Base-by-base conservation (phyloP, 2,329 filamentous ascomycete genomes). In the Monosporascus sp. region DNA sequence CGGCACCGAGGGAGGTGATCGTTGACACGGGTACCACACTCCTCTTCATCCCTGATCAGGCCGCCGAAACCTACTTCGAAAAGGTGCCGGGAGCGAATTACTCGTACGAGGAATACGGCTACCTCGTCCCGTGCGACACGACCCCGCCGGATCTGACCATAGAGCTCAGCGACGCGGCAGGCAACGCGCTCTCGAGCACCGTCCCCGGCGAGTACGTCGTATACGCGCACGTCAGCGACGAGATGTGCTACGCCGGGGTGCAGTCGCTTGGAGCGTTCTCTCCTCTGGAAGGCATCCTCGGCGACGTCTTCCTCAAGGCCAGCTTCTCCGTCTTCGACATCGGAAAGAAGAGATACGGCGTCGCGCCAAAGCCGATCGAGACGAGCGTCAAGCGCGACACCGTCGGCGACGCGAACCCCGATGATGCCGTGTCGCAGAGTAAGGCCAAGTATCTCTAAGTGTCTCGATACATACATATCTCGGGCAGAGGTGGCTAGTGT, bases 271-370 rank as follows among this genome's bases (percentile, higher is more conserved):
- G 69, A 17, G 65, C 64, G 24, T 61, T 75, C 49, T 64, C 66
- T 2, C 77, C 86, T 58, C 68, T 85, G 47, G 75, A 77, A 17
- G 83, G 79, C 52, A 90, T 95, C 64, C 81, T 92, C 52, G 90
- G 90, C 9, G 88, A 92, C 56, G 77, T 88, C 52, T 90, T 91
- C 74, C 78, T 94, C 60, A 94, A 94, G 81, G 82, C 82, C 52
- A 76, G 88, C 58, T 91, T 88, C 66, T 84, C 87, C 31, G 83
- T 90, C 48, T 91, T 90, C 68, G 86, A 91, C 65, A 69, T 76
- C 6, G 70, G 67, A 20, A 72, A 72, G 5, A 71, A 73, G 54
- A 69, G 71, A 47, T 65, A 83, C 27, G 77, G 77, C 19, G 73
- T 75, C 54, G 77, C 75, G 37, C 46, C 66, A 2, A 73, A 73